Evolutionary conservation across 106 monocot genomes (phyloP), one percentile per base, ranked within the genome.

Genomic region (Cymbidium sinense): DNA sequence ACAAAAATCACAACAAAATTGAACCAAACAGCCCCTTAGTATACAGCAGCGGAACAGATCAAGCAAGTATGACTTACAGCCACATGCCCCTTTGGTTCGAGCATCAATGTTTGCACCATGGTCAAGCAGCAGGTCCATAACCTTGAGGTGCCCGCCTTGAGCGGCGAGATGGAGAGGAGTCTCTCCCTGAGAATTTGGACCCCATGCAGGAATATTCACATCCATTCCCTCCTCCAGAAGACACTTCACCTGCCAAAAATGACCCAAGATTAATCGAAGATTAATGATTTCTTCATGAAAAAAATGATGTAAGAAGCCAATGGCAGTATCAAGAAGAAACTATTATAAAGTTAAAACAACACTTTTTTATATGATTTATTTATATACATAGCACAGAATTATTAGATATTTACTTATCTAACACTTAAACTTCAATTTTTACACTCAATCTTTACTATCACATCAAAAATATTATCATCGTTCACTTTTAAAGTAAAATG

Each of bases 141-240:
- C 90, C 75, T 88, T 99, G 35, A 99, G 69, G 76, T 99, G 99
- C 17, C 99, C 99, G 47, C 99, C 99, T 86, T 95, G 82, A 36
- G 99, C 88, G 79, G 99, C 99, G 41, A 99, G 89, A 83, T 99
- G 99, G 25, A 99, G 92, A 81, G 99, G 95, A n/a, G 95, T 99
- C 43, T 84, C 87, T 4, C 99, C 99, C 28, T 81, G 99, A 25
- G 92, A 87, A 74, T 99, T 99, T 19, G 88, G 95, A 11, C 99
- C 99, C 95, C 88, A 89, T 20, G 99, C 89, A 64, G 81, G 69
- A 41, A 89, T 86, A 82, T 94, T 89, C 30, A 89, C 95, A 85
- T 95, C 89, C 82, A 88, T 84, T 3, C 99, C 99, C 62, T 93
- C 92, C 79, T 90, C 85, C 70, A 99, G 75, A 54, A 95, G 92